Base-by-base conservation (phyloP, 2,329 filamentous ascomycete species). In the Microsporum audouinii region DNA sequence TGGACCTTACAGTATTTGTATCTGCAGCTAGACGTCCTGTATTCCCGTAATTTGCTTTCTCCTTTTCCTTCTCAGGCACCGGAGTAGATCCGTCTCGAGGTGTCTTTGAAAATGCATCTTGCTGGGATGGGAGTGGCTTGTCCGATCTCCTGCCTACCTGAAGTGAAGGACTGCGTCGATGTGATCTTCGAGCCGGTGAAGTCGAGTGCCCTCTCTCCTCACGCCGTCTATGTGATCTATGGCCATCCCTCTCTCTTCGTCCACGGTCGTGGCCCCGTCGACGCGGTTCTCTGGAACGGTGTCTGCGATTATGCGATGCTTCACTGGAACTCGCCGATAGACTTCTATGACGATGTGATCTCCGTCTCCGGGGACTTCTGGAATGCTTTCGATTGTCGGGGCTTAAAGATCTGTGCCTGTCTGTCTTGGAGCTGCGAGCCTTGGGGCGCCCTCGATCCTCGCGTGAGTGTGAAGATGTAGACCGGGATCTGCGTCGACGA, bases 1-100 rank as follows among this genome's bases (percentile, higher is more conserved):
- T 67, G 7, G 74, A 71, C 23, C 83, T 83, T 64, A 95, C 85
- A 5, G 84, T 84, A 72, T 99, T 97, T 58, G 91, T 91, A 65
- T 90, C 91, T 51, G 91, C 89, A 2, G 94, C 94, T 17, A 99
- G 80, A 5, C 88, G 79, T 33, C 94, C 94, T 0, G 91, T 91
- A 38, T 80, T 84, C 23, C 82, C 84, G 73, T 88, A 95, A 74
- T 96, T 99, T 45, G 91, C 88, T 73, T 91, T 91, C 72, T 97
- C 87, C 70, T 94, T 91, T 62, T 87, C 85, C 1, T 61, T 73
- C 27, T 71, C 70, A 1, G 70, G 69, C 1, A 68, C 67, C 29
- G 71, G 71, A n/a, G 66, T 69, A 34, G 63, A 64, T 60, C 34
- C 65, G 2, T 69, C 65, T 36, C 70, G 69, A 2, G 70, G 66